Evolutionary conservation across 176 grass and related monocot genomes (phyloP).

Genomic region (Melocanna baccifera): DNA sequence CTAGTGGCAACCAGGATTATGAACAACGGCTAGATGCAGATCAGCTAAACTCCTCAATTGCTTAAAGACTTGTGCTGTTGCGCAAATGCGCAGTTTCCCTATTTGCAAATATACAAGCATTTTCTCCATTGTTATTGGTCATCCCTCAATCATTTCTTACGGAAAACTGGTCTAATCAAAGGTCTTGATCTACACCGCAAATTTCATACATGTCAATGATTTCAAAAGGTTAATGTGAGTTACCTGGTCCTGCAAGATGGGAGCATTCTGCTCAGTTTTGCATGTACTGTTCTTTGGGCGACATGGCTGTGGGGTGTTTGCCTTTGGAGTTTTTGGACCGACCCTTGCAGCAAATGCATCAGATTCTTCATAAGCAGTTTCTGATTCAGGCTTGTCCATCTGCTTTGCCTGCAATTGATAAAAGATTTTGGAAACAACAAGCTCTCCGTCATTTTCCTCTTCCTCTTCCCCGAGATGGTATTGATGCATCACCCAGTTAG

Average conservation of each 20-base stretch:
- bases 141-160: not conserved
- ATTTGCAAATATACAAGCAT: not conserved
- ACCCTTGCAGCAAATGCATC: slow-evolving; percentile 36
- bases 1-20: not conserved
- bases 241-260: slow-evolving; percentile 48
- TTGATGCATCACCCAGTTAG: slow-evolving; percentile 87
- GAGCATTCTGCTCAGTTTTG: slow-evolving; percentile 38
- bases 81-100: not conserved
- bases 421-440: slow-evolving; percentile 77
- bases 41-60: not conserved
- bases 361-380: slow-evolving; percentile 29
- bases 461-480: slow-evolving; percentile 74
- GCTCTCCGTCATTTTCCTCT: slow-evolving; percentile 62
- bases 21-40: not conserved
- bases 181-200: not conserved
- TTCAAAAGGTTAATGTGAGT: not conserved
- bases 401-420: slow-evolving; percentile 50
- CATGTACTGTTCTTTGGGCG: slow-evolving; percentile 38
- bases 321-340: slow-evolving; percentile 77
- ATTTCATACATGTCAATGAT: not conserved
- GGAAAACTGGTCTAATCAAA: not conserved
- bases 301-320: slow-evolving; percentile 46
- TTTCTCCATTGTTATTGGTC: not conserved
- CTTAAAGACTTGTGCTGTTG: not conserved
- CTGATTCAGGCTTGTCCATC: slow-evolving; percentile 39